A percentile compares a stretch with the other conserved stretches of the same genome.
Conservation (phyloP, 1,284 basidiomycete species). For the Ganoderma resinaceum region DNA sequence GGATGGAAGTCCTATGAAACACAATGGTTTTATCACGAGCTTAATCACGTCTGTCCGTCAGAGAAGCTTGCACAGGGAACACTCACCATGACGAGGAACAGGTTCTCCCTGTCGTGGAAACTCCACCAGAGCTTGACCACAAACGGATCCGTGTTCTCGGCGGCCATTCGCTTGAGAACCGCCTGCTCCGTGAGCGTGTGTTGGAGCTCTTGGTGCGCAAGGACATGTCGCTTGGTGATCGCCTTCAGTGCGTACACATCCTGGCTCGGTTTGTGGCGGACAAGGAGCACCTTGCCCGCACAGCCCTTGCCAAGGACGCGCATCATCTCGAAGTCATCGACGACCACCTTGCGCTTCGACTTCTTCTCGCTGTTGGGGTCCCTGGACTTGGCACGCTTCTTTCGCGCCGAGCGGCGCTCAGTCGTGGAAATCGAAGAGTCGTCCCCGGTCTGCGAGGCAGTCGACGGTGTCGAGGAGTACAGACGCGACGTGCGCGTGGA, state of each 20-base stretch:
- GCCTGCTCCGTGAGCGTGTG: constrained; percentile 96
- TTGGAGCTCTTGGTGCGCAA: constrained; percentile 93
- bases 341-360: constrained; percentile 70
- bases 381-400: constrained; percentile 64
- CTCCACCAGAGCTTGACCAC: constrained; percentile 95
- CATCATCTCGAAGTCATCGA: constrained; percentile 97
- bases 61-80: constrained; percentile 6
- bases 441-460: constrained; percentile 59
- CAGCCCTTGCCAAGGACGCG: constrained; percentile 96
- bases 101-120: constrained; percentile 95
- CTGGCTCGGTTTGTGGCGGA: constrained; percentile 75
- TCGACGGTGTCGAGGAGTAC: constrained; percentile 56
- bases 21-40: constrained; percentile 22
- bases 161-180: constrained; percentile 90
- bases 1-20: constrained; percentile 86
- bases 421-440: constrained; percentile 70
- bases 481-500: constrained; percentile 60
- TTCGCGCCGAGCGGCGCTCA: constrained; percentile 46
- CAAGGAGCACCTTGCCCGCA: constrained; percentile 92
- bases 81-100: constrained; percentile 87
- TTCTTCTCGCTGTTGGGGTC: constrained; percentile 59
- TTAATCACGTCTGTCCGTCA: neutral
- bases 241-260: constrained; percentile 93
- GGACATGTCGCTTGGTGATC: constrained; percentile 94
- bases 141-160: constrained; percentile 85